phyloP scores from a whole-genome alignment of 1,284 basidiomycete species.

The Laetiporus sulphureus region DNA sequence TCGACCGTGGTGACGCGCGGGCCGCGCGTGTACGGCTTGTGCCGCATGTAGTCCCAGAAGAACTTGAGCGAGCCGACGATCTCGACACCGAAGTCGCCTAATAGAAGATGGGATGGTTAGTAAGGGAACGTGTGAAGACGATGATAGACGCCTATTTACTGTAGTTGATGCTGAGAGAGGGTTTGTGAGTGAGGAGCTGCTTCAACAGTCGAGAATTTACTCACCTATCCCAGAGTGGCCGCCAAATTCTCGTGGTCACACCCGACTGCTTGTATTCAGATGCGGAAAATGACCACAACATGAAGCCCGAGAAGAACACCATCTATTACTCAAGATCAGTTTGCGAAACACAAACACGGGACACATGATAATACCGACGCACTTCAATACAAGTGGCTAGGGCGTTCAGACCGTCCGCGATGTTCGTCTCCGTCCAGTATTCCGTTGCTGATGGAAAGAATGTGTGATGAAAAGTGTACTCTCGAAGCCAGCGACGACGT shows the following conservation, averaged over 20 bases:
- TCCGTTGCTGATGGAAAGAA: slow-evolving; percentile 40
- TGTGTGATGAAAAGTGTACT: background rate
- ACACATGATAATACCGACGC: background rate
- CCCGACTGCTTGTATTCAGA: slow-evolving; percentile 51
- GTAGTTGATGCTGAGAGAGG: slow-evolving; percentile 56
- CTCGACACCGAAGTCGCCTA: slow-evolving; percentile 61
- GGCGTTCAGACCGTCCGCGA: slow-evolving; percentile 79
- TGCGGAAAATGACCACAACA: slow-evolving; percentile 78
- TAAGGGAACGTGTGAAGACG: background rate
- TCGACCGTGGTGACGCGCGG: slow-evolving; percentile 24
- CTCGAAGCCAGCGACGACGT: background rate
- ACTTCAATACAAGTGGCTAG: slow-evolving; percentile 81
- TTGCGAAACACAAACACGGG: background rate
- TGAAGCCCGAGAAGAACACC: slow-evolving; percentile 72
- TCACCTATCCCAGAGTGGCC: slow-evolving; percentile 68
- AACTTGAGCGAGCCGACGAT: slow-evolving; percentile 57
- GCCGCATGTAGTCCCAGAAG: slow-evolving; percentile 43
- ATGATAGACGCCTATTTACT: slow-evolving; percentile 39
- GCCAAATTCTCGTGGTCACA: slow-evolving; percentile 45
- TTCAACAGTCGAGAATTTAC: slow-evolving; percentile 15
- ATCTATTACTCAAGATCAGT: slow-evolving; percentile 35
- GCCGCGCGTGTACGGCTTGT: slow-evolving; percentile 40
- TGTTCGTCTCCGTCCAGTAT: slow-evolving; percentile 76
- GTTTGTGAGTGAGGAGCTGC: background rate
- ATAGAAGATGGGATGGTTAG: background rate